A percentile compares a stretch with the other conserved stretches of the same genome.
Conservation (phyloP, 129 eudicot genomes). For the Glebionis coronaria region DNA sequence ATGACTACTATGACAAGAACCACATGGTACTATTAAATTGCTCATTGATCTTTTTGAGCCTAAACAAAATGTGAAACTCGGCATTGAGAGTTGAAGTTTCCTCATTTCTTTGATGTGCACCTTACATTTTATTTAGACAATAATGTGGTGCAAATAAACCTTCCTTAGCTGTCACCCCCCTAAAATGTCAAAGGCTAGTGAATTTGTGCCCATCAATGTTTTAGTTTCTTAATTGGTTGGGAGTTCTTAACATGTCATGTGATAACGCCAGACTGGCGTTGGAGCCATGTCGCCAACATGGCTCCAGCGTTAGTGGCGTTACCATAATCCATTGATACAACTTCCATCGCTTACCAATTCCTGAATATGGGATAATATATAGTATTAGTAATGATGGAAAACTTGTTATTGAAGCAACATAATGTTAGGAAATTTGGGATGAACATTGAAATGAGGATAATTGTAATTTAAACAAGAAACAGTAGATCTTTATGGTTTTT, state of each 20-base stretch:
- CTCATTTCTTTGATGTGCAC: slow-evolving; percentile 12
- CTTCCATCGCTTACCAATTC: no score
- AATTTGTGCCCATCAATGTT: slow-evolving; percentile 17
- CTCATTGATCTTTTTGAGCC: slow-evolving; percentile 13
- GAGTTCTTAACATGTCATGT: slow-evolving; percentile 14
- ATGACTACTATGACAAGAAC: slow-evolving; percentile 10
- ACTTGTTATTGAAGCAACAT: not conserved
- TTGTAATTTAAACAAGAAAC: no score
- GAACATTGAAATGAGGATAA: not conserved
- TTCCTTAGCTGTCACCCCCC: slow-evolving; percentile 18
- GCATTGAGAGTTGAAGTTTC: slow-evolving; percentile 14
- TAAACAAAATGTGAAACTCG: slow-evolving; percentile 11
- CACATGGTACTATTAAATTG: slow-evolving; percentile 22
- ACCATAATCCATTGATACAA: no score
- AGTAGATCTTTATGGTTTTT: no score
- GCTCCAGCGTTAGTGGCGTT: no score
- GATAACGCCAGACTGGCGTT: no score
- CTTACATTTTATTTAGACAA: slow-evolving; percentile 17
- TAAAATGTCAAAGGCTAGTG: slow-evolving; percentile 30
- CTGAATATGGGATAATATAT: no score
- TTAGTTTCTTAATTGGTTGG: slow-evolving; percentile 16
- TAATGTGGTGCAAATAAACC: slow-evolving; percentile 21
- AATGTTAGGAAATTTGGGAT: not conserved
- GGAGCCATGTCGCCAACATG: no score
- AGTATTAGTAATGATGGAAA: not conserved